phyloP scores from a whole-genome alignment of 1,284 basidiomycete genomes.

The Moniliella sp. region DNA sequence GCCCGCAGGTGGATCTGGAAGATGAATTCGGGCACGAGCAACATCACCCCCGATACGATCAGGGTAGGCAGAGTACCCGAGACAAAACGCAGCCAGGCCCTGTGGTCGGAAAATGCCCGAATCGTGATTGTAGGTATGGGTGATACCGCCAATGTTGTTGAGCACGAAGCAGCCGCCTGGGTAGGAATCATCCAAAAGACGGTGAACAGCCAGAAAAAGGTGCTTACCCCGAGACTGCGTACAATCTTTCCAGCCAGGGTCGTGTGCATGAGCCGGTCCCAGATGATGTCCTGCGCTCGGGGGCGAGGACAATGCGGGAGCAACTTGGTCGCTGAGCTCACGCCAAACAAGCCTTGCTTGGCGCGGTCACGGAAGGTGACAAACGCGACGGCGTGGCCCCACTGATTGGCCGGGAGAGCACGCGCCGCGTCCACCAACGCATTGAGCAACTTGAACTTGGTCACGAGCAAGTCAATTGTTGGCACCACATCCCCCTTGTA shows the following conservation, averaged over 20 bases:
- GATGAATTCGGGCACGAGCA: slow-evolving; percentile 48
- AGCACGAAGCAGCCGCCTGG: slow-evolving; percentile 31
- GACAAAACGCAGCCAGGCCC: slow-evolving; percentile 18
- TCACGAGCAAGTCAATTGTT: slow-evolving; percentile 66
- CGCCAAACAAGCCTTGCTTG: slow-evolving; percentile 57
- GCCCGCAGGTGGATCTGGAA: slow-evolving; percentile 50
- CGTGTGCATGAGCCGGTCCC: slow-evolving; percentile 57
- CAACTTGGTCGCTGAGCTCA: slow-evolving; percentile 51
- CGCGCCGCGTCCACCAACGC: slow-evolving; percentile 58
- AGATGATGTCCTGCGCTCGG: slow-evolving; percentile 66
- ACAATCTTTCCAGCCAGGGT: slow-evolving; percentile 46
- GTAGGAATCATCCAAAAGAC: slow-evolving; percentile 49
- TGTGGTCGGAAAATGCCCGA: slow-evolving; percentile 41
- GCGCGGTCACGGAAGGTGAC: slow-evolving; percentile 57
- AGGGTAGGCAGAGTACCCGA: slow-evolving; percentile 46
- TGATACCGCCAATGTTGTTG: slow-evolving; percentile 48
- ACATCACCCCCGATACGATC: slow-evolving; percentile 39
- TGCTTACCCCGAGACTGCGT: slow-evolving; percentile 25
- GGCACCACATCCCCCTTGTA: slow-evolving; percentile 59
- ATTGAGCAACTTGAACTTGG: slow-evolving; percentile 57
- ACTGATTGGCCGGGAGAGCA: slow-evolving; percentile 44
- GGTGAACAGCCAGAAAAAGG: slow-evolving; percentile 50
- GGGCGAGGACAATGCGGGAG: slow-evolving; percentile 63
- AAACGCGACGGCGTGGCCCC: slow-evolving; percentile 61
- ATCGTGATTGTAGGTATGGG: slow-evolving; percentile 50